These are phyloP conservation scores for Chaetomium olivaceum DNA, from an alignment of 2,329 filamentous ascomycete species.

Conservation along the genomic window DNA sequence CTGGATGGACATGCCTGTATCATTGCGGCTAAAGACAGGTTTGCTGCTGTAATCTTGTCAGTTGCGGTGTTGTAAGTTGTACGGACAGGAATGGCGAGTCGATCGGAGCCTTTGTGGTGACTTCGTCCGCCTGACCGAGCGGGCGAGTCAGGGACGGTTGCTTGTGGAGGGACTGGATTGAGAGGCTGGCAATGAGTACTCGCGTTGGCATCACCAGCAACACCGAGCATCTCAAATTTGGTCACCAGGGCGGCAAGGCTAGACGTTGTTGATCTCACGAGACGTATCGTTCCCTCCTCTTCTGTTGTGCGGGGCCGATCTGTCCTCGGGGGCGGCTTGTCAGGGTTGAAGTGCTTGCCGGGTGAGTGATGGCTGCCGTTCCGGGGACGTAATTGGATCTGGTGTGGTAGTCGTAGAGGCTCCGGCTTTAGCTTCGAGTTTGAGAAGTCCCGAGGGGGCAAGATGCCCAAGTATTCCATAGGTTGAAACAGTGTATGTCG, in stretches of 20 bases:
- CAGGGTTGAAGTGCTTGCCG: neutral
- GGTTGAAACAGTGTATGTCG: neutral
- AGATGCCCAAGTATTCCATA: neutral
- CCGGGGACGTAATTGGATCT: neutral
- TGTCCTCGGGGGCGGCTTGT: neutral
- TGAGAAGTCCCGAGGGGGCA: neutral
- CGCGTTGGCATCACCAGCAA: constrained; percentile 30
- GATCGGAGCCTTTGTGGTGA: no score
- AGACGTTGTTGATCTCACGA: neutral
- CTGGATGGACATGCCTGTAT: neutral
- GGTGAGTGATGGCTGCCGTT: neutral
- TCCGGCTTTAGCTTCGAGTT: neutral
- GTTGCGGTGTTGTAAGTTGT: neutral
- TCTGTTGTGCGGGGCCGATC: neutral
- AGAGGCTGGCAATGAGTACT: neutral
- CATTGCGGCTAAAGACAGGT: neutral
- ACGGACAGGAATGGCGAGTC: neutral
- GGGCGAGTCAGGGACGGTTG: neutral
- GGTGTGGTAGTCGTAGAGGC: neutral
- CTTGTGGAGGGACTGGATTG: neutral
- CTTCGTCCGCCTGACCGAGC: neutral
- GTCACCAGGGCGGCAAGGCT: constrained; percentile 36
- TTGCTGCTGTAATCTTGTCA: neutral
- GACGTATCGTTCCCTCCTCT: neutral
- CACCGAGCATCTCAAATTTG: constrained; percentile 40